Evolutionary conservation across 495 filamentous ascomycete genomes (phyloP), one percentile per base, ranked within the genome.

Genomic region (Umbilicaria muhlenbergii): DNA sequence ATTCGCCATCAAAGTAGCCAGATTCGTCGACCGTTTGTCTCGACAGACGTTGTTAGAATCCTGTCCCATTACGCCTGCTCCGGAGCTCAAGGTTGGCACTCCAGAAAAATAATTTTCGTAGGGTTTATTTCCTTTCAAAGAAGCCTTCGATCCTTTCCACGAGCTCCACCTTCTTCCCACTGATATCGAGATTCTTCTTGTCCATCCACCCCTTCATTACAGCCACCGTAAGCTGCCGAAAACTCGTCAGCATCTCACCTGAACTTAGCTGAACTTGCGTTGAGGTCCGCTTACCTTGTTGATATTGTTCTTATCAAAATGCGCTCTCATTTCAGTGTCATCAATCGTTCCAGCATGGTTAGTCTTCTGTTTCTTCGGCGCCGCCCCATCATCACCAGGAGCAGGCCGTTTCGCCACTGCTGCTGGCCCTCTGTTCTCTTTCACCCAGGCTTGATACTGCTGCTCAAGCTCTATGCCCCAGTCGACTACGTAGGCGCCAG

Each of bases 121-220:
- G 24, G 24, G 8, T 6, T 28, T 36, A 53, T 48, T 74, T 76
- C 31, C 58, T 47, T 54, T 92, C 86, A 43, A 89, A 76, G 60
- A 73, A 84, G 48, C 79, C 71, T 56, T 89, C 82, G 13, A 94
- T 67, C 34, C 74, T 75, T 36, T 88, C 83, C 3, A 94, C 58
- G 13, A 95, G 64, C 38, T 91, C 80, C 3, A 68, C 73, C 59
- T 95, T 95, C 61, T 83, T 83, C 0, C 85, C 83, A 16, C 58
- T 63, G 5, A 70, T 64, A 36, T 67, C 64, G 14, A 86, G 56
- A 5, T 75, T 74, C 49, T 82, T 83, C 3, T 62, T 62, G 13
- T 56, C 54, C 42, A 93, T 57, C 51, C 80, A 83, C 1, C 71
- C 72, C 56, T 80, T 92, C 41, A 95, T 55, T 14, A 75, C 66